Conservation (phyloP, 306 rosid genomes). For the Notholithocarpus densiflorus region DNA sequence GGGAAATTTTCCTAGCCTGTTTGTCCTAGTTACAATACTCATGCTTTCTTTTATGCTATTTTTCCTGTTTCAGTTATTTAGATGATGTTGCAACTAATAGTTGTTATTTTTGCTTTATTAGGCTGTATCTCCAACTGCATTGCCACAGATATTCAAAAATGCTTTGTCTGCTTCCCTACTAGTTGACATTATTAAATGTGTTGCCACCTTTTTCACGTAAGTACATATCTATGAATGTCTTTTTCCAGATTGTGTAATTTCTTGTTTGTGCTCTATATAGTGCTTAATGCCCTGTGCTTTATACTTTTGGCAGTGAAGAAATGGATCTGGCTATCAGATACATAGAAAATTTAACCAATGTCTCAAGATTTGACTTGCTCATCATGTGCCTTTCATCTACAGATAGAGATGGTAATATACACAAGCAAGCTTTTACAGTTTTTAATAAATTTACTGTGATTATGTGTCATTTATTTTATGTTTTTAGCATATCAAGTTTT, state of each 20-base stretch:
- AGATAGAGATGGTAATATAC: conserved; percentile 56
- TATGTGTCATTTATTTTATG: too few relatives aligned
- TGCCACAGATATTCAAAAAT: conserved; percentile 82
- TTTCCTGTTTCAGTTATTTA: conserved; percentile 15
- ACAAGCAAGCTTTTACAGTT: background rate
- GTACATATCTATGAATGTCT: conserved; percentile 15
- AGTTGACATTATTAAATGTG: conserved; percentile 72
- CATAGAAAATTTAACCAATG: conserved; percentile 66
- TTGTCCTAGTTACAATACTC: background rate
- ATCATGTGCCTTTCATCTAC: conserved; percentile 69
- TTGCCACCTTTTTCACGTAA: conserved; percentile 74
- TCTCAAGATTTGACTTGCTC: conserved; percentile 78
- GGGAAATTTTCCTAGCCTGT: background rate
- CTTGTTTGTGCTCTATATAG: conserved; percentile 13
- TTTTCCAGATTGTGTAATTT: background rate
- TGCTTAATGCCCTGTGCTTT: conserved; percentile 2
- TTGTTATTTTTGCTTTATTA: conserved; percentile 24
- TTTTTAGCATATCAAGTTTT: too few relatives aligned
- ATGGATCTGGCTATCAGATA: conserved; percentile 57
- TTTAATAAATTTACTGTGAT: background rate
- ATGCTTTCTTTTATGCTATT: background rate
- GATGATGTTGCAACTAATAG: conserved; percentile 5
- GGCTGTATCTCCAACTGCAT: conserved; percentile 60
- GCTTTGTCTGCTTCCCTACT: conserved; percentile 70
- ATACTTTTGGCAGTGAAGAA: conserved; percentile 62